These are phyloP conservation scores for Aspergillus persii DNA, from an alignment of 2,329 filamentous ascomycete genomes.

Conservation along the genomic window DNA sequence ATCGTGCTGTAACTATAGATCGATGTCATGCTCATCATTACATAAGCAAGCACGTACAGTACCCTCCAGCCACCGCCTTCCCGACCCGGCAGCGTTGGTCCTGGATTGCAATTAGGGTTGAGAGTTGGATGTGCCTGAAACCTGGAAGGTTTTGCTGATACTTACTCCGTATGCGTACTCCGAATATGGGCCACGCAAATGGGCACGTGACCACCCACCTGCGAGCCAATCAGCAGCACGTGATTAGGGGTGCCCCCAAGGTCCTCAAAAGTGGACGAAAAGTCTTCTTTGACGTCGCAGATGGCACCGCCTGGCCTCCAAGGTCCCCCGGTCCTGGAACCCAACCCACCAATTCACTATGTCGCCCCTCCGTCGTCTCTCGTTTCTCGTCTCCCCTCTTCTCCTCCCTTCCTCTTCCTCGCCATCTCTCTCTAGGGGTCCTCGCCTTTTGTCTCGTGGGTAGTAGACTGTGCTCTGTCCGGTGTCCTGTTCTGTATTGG, in stretches of 20 bases:
- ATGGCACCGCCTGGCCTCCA: constrained; percentile 20
- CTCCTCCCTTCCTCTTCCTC: neutral
- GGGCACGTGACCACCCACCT: neutral
- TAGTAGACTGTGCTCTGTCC: neutral
- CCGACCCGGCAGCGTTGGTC: no score
- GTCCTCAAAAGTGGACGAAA: constrained; percentile 26
- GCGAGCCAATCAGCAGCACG: neutral
- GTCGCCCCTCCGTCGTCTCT: neutral
- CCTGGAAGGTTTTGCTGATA: no score
- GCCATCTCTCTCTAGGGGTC: neutral
- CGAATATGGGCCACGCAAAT: no score
- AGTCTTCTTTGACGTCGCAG: constrained; percentile 23
- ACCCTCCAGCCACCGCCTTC: neutral
- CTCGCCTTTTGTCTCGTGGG: neutral
- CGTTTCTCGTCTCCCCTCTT: neutral
- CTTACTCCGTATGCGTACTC: no score
- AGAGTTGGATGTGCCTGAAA: no score
- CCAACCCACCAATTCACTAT: constrained; percentile 10
- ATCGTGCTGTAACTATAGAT: no score
- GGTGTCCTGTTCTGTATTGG: neutral
- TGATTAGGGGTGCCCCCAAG: constrained; percentile 25
- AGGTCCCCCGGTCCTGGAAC: constrained; percentile 28
- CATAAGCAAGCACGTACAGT: neutral
- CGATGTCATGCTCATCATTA: neutral
- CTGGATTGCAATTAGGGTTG: neutral